Evolutionary conservation across 2,329 filamentous ascomycete genomes (phyloP).

Genomic region (Talaromyces sp.): DNA sequence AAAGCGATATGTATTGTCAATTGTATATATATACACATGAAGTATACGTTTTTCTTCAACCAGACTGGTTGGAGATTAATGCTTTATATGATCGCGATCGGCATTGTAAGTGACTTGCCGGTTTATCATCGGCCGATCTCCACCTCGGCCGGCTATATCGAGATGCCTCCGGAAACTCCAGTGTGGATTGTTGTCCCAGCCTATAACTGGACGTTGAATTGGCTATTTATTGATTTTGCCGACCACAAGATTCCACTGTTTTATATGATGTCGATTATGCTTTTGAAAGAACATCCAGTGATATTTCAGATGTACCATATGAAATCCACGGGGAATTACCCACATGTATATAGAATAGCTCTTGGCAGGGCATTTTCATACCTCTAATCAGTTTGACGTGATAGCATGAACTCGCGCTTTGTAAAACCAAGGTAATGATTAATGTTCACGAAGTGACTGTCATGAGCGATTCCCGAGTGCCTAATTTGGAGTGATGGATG

Average conservation of each 20-base stretch:
- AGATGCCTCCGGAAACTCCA: background rate
- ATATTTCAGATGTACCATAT: background rate
- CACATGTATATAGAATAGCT: background rate
- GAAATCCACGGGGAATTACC: background rate
- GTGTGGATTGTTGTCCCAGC: background rate
- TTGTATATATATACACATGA: background rate
- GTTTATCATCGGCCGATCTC: background rate
- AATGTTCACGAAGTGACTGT: background rate
- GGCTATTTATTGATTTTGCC: background rate
- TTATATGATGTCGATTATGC: background rate
- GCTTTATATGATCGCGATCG: background rate
- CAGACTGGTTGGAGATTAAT: background rate
- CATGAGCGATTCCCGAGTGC: background rate
- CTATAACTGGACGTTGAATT: background rate
- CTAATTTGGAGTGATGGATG: background rate
- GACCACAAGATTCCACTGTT: background rate
- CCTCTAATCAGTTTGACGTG: background rate
- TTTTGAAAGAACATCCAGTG: background rate
- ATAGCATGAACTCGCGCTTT: background rate
- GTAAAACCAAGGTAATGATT: background rate
- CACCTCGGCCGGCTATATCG: background rate
- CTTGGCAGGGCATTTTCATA: background rate
- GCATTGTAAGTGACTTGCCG: background rate
- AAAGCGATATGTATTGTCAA: background rate
- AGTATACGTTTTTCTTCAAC: background rate